Percentiles rank a stretch among this genome's conserved stretches.
Evolutionary conservation across 1,284 basidiomycete genomes (phyloP).

Genomic region (Ceratobasidium sp.): DNA sequence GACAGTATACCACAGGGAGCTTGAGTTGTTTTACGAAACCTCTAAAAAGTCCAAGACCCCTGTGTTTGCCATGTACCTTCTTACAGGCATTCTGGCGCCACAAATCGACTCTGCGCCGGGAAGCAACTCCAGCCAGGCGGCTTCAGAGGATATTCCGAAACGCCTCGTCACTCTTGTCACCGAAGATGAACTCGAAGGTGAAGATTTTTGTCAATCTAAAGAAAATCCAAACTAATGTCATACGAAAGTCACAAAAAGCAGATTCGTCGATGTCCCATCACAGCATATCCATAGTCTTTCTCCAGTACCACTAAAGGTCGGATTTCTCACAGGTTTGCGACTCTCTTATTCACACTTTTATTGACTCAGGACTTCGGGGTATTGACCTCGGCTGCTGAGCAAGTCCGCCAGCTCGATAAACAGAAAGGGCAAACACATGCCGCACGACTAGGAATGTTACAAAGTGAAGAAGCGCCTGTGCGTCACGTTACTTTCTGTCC

Average conservation of each 20-base stretch:
- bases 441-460: constrained; percentile 23
- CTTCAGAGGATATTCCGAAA: neutral
- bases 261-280: constrained; percentile 58
- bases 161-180: constrained; percentile 61
- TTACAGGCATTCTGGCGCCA: constrained; percentile 61
- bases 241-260: constrained; percentile 2
- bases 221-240: too few relatives aligned
- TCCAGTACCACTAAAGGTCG: constrained; percentile 66
- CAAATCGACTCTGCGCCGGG: constrained; percentile 3
- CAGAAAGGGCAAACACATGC: constrained; percentile 34
- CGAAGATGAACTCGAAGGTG: constrained; percentile 69
- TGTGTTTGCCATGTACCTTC: constrained; percentile 71
- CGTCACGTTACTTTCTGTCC: neutral
- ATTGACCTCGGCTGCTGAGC: constrained; percentile 13
- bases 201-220: too few relatives aligned
- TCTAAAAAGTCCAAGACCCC: constrained; percentile 57
- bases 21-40: constrained; percentile 65
- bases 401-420: constrained; percentile 29
- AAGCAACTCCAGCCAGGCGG: neutral
- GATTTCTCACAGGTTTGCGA: constrained; percentile 50
- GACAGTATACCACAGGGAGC: constrained; percentile 59
- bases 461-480: constrained; percentile 34
- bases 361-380: constrained; percentile 15
- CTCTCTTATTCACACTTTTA: too few relatives aligned
- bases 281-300: constrained; percentile 75